phyloP scores from a whole-genome alignment of 768 basidiomycete genomes.

The Serendipita sp. region DNA sequence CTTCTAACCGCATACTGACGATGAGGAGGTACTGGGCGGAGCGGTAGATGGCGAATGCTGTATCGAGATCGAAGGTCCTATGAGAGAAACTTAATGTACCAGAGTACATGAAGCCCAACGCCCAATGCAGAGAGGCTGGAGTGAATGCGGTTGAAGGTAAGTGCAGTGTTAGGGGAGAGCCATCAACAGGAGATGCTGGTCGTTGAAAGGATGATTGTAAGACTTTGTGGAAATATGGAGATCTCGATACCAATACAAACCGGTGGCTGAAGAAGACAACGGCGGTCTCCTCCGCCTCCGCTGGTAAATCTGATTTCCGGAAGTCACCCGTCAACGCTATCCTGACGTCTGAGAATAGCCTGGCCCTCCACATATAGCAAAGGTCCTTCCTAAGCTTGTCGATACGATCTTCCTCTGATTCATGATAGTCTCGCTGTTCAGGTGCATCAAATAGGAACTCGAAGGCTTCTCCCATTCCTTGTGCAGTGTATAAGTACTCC shows the following conservation, averaged over 20 bases:
- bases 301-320: constrained; percentile 17
- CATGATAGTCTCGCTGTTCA: constrained; percentile 24
- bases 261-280: constrained; percentile 84
- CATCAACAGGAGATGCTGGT: constrained; percentile 18
- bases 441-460: constrained; percentile 66
- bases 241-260: constrained; percentile 81
- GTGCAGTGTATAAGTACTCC: constrained; percentile 88
- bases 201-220: constrained; percentile 47
- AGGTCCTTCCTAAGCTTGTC: constrained; percentile 86
- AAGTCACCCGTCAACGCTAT: constrained; percentile 61
- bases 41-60: constrained; percentile 77
- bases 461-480: constrained; percentile 74
- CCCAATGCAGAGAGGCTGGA: constrained; percentile 84
- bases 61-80: constrained; percentile 80
- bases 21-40: constrained; percentile 69
- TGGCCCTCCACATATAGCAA: constrained; percentile 91
- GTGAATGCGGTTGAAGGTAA: constrained; percentile 91
- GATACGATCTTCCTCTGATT: constrained; percentile 38
- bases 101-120: constrained; percentile 86
- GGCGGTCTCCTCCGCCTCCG: constrained; percentile 48
- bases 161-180: constrained; percentile 42
- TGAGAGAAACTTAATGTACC: constrained; percentile 89
- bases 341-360: constrained; percentile 83
- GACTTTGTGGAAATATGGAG: constrained; percentile 69
- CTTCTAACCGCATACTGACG: constrained; percentile 55